These are phyloP conservation scores for Trichoderma lentiforme DNA, from an alignment of 2,329 filamentous ascomycete genomes.

Conservation along the genomic window DNA sequence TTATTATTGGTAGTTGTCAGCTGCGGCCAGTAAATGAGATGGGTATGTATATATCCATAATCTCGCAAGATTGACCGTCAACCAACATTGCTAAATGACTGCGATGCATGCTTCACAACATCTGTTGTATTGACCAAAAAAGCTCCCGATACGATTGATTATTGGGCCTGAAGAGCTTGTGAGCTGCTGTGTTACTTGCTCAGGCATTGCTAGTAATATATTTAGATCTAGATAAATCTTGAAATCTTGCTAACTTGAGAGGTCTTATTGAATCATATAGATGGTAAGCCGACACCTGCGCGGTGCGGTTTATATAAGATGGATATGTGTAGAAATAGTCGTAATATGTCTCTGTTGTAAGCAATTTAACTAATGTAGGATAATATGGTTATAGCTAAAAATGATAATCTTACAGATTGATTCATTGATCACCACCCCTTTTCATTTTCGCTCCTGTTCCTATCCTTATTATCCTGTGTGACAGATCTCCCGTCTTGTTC, in stretches of 20 bases:
- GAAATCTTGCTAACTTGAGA: not conserved
- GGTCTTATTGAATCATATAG: not conserved
- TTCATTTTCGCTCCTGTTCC: not conserved
- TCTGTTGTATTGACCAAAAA: not conserved
- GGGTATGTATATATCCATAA: not conserved
- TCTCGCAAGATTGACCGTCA: not conserved
- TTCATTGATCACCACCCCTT: not conserved
- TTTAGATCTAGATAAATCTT: not conserved
- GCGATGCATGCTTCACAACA: not conserved
- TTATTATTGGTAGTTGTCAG: not conserved
- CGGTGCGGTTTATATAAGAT: not conserved
- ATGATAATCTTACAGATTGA: not conserved
- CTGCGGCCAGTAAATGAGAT: not conserved
- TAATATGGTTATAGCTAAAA: not conserved
- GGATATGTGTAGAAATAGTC: not conserved
- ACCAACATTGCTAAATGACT: not conserved
- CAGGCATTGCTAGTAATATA: not conserved
- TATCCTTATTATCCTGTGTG: not conserved
- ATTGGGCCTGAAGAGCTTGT: not conserved
- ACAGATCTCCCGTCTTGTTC: not conserved
- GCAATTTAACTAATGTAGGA: not conserved
- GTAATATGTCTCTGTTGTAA: not conserved
- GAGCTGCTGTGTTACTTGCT: not conserved
- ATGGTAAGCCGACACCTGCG: not conserved
- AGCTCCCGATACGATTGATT: not conserved